Evolutionary conservation across 352 stramenopile species (phyloP), one percentile per base, ranked within the genome.

Genomic region (Globisporangium okanoganense): DNA sequence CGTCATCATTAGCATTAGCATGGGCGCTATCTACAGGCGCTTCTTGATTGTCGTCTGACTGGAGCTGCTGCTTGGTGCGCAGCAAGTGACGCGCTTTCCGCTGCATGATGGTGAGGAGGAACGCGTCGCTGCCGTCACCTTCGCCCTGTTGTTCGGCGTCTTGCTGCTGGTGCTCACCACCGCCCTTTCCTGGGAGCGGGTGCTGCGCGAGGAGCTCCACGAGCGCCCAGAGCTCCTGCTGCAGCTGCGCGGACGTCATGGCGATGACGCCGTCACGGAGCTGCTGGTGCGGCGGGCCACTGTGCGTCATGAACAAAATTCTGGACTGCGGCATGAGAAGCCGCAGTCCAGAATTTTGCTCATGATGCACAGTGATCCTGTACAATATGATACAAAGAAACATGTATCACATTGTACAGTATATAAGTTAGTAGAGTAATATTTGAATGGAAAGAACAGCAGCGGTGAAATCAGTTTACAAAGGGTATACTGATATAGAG

Each of bases 211-310:
- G 60, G 22, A 67, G 36, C 64, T 73, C 69, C 18, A 88, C 64
- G 56, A 90, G 85, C 38, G 61, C 69, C 81, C 81, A 90, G 25
- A 87, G 59, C 53, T 79, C 69, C 3, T 55, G 56, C 38, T 73
- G 48, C 24, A 80, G 56, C 54, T 57, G n/a, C 14, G 29, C 48
- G 24, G 44, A 14, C 9, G 53, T 73, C 66, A 73, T 35, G 31
- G 16, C 24, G 33, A 12, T 16, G 40, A 1, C 40, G 20, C 22
- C 50, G 16, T 14, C 31, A n/a, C 33, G 38, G 16, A 31, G 49
- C 29, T 4, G 18, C 29, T 40, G 9, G 4, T 18, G 49, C 49
- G 18, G 5, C 49, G 20, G 20, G 38, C 36, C 61, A 45, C 38
- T 62, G 33, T 31, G 35, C 25, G 54, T 67, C 61, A 62, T 67